Evolutionary conservation across 2,329 filamentous ascomycete genomes (phyloP), one percentile per base, ranked within the genome.

Genomic region (Fusarium tricinctum): DNA sequence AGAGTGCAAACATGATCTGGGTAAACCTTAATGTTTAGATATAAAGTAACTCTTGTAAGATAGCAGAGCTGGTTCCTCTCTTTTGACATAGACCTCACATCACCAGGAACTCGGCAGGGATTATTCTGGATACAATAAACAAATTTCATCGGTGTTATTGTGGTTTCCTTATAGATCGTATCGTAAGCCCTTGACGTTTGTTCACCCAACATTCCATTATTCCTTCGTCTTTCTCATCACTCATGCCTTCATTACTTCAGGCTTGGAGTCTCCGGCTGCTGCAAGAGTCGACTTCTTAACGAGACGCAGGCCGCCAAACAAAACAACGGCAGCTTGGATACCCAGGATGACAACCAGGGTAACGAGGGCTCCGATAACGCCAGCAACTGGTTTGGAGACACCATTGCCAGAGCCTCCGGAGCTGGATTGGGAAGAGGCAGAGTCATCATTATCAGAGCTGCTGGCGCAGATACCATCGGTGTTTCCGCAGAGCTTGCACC

Each of bases 401-500:
- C 86, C 85, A 51, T 79, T 77, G 20, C 72, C 66, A 35, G 62
- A 63, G 38, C 66, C 62, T 22, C 20, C 54, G 40, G 64, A 69
- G 20, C 60, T 63, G 5, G 68, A 70, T n/a, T 46, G 44, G 8
- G 73, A 69, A 22, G 75, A 61, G 19, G 61, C 49, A 20, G 67
- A 38, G 45, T 54, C 55, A 32, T 66, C 67, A 19, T 69, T 62
- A n/a, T 74, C 64, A 8, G 72, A 73, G 19, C 66, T 69, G 8
- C 58, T 58, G 7, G 88, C 88, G 75, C 93, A 96, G 23, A 83
- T 80, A 3, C 89, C 91, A 0, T 88, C 90, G 0, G 84, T 86
- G 80, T 92, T 93, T 7, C 92, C 92, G 77, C 94, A 97, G 58
- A 86, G 84, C 3, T 77, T 76, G 81, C 93, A 97, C 93, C 93